Evolutionary conservation across 768 basidiomycete species (phyloP), one percentile per base, ranked within the genome.

Genomic region (Lentinula boryana): DNA sequence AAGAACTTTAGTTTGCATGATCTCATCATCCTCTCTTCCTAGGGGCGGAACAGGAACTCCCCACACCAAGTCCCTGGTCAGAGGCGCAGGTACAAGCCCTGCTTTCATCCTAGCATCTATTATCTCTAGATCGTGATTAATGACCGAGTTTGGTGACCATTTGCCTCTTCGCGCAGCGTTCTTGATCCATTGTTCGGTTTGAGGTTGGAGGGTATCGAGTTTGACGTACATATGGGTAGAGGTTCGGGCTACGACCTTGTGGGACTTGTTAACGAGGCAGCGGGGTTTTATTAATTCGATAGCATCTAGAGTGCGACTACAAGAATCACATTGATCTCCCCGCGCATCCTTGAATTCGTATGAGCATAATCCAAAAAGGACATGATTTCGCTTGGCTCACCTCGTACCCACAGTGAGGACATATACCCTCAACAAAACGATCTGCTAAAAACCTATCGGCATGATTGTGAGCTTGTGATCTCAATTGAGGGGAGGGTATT

Each of bases 241-340:
- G 36, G 83, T 82, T 63, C 84, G 82, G 43, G 91, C 86, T 7
- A 85, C 84, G 43, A 97, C 84, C 36, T 76, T 81, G 70, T 96
- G 95, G 0, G 84, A 78, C 70, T 86, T 89, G 74, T 94, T 80
- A 60, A 97, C 81, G 58, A 95, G 84, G 71, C 97, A 99, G 46
- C 95, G 86, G n/a, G 97, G 97, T 66, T 93, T 88, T 72, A 98
- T 81, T 58, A 99, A 83, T 67, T 97, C 94, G 62, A 95, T 84
- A 2, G 97, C 93, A 64, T 98, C 93, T 48, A 97, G 83, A 2
- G 97, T 98, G 58, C 92, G 83, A 49, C 88, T 86, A 72, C 97
- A 99, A 58, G 86, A 80, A 72, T 99, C 97, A 72, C 97, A 99
- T 76, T 99, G 97, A 72, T 99, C 97, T 7, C 97, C 97, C 38